These are phyloP conservation scores for Phytophthora pseudosyringae DNA, from an alignment of 352 stramenopile genomes.

Conservation along the genomic window DNA sequence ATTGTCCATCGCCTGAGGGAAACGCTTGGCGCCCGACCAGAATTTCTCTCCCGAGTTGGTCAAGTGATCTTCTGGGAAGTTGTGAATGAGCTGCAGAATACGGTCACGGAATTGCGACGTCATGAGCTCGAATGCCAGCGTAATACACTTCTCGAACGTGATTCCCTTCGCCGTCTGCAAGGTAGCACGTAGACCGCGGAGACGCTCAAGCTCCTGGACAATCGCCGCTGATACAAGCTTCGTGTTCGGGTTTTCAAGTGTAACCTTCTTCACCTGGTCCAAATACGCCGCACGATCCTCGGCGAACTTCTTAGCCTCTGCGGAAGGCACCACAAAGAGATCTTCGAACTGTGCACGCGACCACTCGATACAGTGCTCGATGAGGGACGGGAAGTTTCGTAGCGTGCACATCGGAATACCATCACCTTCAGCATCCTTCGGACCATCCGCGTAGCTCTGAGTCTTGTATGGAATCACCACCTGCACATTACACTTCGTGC, in stretches of 20 bases:
- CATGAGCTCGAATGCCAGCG: constrained; percentile 78
- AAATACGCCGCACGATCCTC: constrained; percentile 77
- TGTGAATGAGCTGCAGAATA: constrained; percentile 88
- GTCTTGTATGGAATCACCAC: constrained; percentile 88
- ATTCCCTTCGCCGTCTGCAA: constrained; percentile 58
- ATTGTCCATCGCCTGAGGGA: constrained; percentile 66
- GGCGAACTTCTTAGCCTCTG: constrained; percentile 89
- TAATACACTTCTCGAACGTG: constrained; percentile 79
- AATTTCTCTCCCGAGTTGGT: constrained; percentile 86
- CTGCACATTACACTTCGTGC: constrained; percentile 98
- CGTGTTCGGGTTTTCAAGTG: constrained; percentile 76
- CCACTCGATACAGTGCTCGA: constrained; percentile 99
- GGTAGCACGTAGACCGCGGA: constrained; percentile 60
- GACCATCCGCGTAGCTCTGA: constrained; percentile 95
- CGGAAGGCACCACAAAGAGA: constrained; percentile 80
- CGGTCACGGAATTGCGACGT: constrained; percentile 87
- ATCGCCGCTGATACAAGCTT: constrained; percentile 73
- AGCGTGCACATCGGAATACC: constrained; percentile 99
- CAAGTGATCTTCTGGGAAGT: constrained; percentile 85
- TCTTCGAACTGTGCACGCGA: constrained; percentile 91
- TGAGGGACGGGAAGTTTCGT: constrained; percentile 98
- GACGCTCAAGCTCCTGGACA: constrained; percentile 75
- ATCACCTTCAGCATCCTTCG: constrained; percentile 98
- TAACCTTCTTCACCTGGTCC: constrained; percentile 69
- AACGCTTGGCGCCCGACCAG: constrained; percentile 88